These are phyloP conservation scores for Phytophthora syringae DNA, from an alignment of 352 stramenopile species.

Conservation along the genomic window DNA sequence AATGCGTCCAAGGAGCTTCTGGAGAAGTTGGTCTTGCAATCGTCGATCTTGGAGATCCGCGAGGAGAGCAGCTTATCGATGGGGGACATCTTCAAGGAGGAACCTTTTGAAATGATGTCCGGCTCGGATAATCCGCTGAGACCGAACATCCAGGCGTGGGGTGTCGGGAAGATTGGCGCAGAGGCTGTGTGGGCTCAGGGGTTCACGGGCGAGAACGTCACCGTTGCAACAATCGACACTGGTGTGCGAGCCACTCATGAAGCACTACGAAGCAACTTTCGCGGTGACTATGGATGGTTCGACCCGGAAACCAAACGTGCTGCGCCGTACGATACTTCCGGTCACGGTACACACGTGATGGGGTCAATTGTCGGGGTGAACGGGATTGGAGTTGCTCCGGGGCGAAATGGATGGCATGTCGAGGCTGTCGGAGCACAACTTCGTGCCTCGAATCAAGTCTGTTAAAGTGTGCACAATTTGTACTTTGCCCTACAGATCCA, in stretches of 20 bases:
- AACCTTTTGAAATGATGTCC: conserved; percentile 15
- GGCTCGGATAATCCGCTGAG: conserved; percentile 4
- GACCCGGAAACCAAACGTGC: conserved; percentile 37
- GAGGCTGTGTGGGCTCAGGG: conserved; percentile 39
- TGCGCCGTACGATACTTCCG: conserved; percentile 26
- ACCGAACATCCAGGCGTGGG: conserved; percentile 30
- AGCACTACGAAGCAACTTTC: conserved; percentile 28
- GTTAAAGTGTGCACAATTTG: conserved; percentile 58
- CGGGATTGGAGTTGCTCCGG: conserved; percentile 37
- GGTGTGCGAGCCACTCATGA: conserved; percentile 47
- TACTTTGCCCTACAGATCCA: conserved; percentile 56
- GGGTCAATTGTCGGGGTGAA: conserved; percentile 27
- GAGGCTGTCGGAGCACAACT: conserved; percentile 25
- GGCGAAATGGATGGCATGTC: conserved; percentile 39
- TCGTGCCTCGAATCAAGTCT: conserved; percentile 42
- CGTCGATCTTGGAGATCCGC: conserved; percentile 39
- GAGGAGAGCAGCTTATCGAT: conserved; percentile 38
- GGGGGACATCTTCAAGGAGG: conserved; percentile 19
- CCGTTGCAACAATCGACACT: conserved; percentile 49
- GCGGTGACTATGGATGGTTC: conserved; percentile 40
- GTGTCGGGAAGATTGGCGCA: conserved; percentile 42
- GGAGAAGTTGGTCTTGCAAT: conserved; percentile 20
- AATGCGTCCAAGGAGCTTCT: conserved; percentile 36
- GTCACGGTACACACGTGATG: conserved; percentile 39
- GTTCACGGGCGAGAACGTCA: conserved; percentile 34